A percentile compares a stretch with the other conserved stretches of the same genome.
Conservation (phyloP, 2,329 filamentous ascomycete genomes). For the Cladosporium austrohemisphaericum region DNA sequence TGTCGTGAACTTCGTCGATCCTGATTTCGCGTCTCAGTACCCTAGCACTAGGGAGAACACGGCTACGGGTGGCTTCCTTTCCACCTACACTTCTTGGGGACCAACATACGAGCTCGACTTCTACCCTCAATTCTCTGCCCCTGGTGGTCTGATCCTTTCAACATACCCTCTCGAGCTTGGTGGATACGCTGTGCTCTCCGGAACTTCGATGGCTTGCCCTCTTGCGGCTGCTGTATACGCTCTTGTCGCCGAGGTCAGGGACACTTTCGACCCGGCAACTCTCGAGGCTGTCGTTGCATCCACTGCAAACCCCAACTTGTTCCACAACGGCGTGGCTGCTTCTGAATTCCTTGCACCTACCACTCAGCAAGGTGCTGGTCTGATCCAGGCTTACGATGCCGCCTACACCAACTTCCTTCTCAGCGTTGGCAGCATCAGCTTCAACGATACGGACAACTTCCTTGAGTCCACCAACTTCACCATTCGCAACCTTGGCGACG, state of each 20-base stretch:
- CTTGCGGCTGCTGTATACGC: constrained; percentile 49
- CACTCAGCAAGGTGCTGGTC: constrained; percentile 58
- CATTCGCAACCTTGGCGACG: constrained; percentile 52
- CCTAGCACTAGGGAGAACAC: constrained; percentile 20
- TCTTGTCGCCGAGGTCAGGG: constrained; percentile 29
- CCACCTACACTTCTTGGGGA: constrained; percentile 56
- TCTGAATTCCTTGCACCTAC: constrained; percentile 44
- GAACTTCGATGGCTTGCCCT: constrained; percentile 60
- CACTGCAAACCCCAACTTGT: constrained; percentile 26
- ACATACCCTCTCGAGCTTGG: constrained; percentile 47
- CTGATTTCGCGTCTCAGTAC: constrained; percentile 18
- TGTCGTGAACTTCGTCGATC: constrained; percentile 24
- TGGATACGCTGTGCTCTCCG: constrained; percentile 51
- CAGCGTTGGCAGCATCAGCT: constrained; percentile 55
- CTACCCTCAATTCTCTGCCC: constrained; percentile 55
- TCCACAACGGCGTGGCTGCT: constrained; percentile 28
- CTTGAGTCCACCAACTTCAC: constrained; percentile 49
- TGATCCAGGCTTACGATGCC: constrained; percentile 59
- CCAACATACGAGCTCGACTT: constrained; percentile 57
- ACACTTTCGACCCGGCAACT: constrained; percentile 25
- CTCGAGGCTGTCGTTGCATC: constrained; percentile 28
- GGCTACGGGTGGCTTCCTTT: constrained; percentile 49
- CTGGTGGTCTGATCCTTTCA: constrained; percentile 57
- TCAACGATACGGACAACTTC: constrained; percentile 62
- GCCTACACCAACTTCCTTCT: constrained; percentile 53